Base-by-base conservation (phyloP, 2,329 filamentous ascomycete genomes). In the Fusarium brachygibbosum region DNA sequence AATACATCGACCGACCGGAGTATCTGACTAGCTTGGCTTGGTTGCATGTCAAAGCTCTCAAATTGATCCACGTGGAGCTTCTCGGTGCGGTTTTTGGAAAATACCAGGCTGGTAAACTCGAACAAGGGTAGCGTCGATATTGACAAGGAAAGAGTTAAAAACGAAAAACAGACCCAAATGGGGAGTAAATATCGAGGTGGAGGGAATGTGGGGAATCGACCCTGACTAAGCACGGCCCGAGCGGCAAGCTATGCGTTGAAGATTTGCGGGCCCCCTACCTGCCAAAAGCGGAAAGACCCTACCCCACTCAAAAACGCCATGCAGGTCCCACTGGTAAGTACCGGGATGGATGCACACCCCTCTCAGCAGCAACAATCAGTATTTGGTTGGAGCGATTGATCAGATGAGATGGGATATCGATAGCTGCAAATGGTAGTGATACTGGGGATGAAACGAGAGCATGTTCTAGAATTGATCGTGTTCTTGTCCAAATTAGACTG, bases 91-190 rank as follows among this genome's bases (percentile, higher is more conserved):
- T 46, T 25, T 4, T 25, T 35, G 32, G 32, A 46, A 46, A 11
- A 9, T 51, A 34, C 8, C 19, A 23, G n/a, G n/a, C n/a, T n/a
- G n/a, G n/a, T n/a, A n/a, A 51, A 51, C 11, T 51, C 17, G 25
- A 50, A 51, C 48, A 51, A 51, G 49, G 49, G 49, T 52, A 41
- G 25, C 35, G 49, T 31, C 31, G 49, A 52, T 52, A 52, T 52
- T 52, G n/a, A 52, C 49, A 41, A 35, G 35, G 40, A 19, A 17
- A 52, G 32, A 19, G 17, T 37, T 4, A 25, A 29, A 12, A 29
- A 29, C 11, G 34, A 50, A 29, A 50, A 38, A 28, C 34, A 41
- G 3, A 21, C 49, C 35, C 23, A 52, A 52, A 41, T n/a, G 49
- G n/a, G 34, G 34, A 51, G 49, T 52, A 23, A 52, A 52, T 52